Percentiles rank a stretch among this genome's conserved stretches.
phyloP scores from a whole-genome alignment of 768 basidiomycete genomes.

The Amanita pallidorosea region DNA sequence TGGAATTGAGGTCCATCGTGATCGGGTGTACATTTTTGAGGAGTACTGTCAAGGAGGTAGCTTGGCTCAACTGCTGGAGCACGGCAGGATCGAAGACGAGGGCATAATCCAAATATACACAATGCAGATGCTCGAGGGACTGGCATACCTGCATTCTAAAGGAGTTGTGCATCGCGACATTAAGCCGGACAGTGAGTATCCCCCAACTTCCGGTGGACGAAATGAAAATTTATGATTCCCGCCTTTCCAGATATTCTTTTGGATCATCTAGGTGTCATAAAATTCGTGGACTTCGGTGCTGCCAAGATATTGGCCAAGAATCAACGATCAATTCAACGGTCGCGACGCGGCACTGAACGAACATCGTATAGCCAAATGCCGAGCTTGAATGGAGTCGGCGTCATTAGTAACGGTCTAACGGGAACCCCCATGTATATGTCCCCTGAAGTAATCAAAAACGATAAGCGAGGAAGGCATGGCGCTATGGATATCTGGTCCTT shows the following conservation, averaged over 20 bases:
- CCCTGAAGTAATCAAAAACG: conserved; percentile 95
- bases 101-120: conserved; percentile 92
- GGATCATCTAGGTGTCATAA: conserved; percentile 83
- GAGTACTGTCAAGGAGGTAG: conserved; percentile 98
- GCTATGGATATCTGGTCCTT: conserved; percentile 99
- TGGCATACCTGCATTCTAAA: conserved; percentile 87
- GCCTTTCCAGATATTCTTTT: conserved; percentile 75
- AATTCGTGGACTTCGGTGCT: conserved; percentile 96
- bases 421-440: conserved; percentile 99
- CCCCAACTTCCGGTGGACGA: neutral
- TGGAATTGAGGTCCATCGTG: conserved; percentile 96
- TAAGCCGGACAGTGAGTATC: conserved; percentile 89
- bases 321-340: conserved; percentile 68
- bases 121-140: conserved; percentile 92
- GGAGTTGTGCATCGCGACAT: conserved; percentile 94
- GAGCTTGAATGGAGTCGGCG: conserved; percentile 31
- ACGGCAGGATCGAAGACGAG: conserved; percentile 94
- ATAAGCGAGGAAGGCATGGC: conserved; percentile 76
- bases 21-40: conserved; percentile 98
- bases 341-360: conserved; percentile 47
- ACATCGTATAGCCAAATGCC: conserved; percentile 18
- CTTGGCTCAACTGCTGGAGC: conserved; percentile 77
- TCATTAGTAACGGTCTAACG: conserved; percentile 76
- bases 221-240: neutral
- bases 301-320: conserved; percentile 93